Conservation (phyloP, 495 filamentous ascomycete species). For the Aspergillus steynii region DNA sequence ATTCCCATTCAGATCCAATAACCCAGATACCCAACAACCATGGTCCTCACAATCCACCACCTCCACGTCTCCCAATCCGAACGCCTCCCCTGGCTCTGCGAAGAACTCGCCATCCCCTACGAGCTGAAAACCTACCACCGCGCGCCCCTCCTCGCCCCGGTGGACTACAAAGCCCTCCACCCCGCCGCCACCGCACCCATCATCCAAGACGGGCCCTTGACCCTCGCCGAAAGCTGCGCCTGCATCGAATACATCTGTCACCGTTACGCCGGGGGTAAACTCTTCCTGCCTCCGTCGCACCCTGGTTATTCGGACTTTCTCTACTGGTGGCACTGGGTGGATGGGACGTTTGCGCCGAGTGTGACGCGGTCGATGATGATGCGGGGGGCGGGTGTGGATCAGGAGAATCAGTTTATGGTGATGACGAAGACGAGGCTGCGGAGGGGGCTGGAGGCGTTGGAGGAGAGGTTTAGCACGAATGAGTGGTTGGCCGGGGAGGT, state of each 20-base stretch:
- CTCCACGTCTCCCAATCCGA: constrained; percentile 55
- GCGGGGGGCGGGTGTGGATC: constrained; percentile 1
- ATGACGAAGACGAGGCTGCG: constrained; percentile 22
- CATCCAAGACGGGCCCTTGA: constrained; percentile 49
- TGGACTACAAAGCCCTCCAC: constrained; percentile 47
- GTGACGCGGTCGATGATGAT: constrained; percentile 21
- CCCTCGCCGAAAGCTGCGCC: constrained; percentile 52
- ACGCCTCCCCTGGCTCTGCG: constrained; percentile 58
- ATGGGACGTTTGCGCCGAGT: constrained; percentile 47
- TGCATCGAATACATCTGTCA: constrained; percentile 55
- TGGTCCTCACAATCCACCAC: constrained; percentile 55
- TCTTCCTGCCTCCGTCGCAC: constrained; percentile 39
- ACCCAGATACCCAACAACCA: not conserved
- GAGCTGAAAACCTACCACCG: constrained; percentile 49
- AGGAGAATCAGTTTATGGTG: constrained; percentile 10
- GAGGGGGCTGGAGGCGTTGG: constrained; percentile 30
- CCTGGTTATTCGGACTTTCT: constrained; percentile 53
- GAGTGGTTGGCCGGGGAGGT: constrained; percentile 55
- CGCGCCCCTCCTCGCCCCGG: constrained; percentile 46
- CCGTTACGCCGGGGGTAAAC: constrained; percentile 41
- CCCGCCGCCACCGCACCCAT: constrained; percentile 51
- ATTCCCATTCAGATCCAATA: no score
- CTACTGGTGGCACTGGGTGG: constrained; percentile 60
- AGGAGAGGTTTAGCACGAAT: constrained; percentile 40
- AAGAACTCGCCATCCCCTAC: constrained; percentile 58